Conservation (phyloP, 768 basidiomycete genomes). For the Candolleomyces eurysporus region DNA sequence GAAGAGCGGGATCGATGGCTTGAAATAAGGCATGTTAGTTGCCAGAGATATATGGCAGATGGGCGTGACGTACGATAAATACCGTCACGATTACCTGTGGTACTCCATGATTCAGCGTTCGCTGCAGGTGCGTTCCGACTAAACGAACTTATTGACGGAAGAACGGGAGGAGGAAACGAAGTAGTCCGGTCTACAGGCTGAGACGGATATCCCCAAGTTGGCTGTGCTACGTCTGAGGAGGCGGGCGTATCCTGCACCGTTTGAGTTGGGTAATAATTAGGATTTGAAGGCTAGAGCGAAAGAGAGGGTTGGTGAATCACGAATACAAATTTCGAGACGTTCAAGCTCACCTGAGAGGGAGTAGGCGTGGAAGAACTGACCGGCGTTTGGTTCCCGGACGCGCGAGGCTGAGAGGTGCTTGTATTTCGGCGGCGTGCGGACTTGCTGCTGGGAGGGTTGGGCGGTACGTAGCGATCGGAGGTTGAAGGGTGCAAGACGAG, state of each 20-base stretch:
- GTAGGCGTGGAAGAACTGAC: slow-evolving; percentile 46
- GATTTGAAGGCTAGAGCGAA: neutral
- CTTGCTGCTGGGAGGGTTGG: slow-evolving; percentile 36
- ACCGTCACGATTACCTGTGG: slow-evolving; percentile 8
- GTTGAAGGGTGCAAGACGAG: slow-evolving; percentile 86
- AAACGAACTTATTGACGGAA: slow-evolving; percentile 55
- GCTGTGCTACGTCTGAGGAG: slow-evolving; percentile 40
- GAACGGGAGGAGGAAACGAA: slow-evolving; percentile 46
- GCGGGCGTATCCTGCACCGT: slow-evolving; percentile 16
- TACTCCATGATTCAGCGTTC: slow-evolving; percentile 27
- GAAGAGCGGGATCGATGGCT: slow-evolving; percentile 40
- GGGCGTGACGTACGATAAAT: slow-evolving; percentile 3
- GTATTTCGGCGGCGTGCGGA: slow-evolving; percentile 39
- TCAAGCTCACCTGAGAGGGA: slow-evolving; percentile 44
- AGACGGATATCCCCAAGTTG: slow-evolving; percentile 57
- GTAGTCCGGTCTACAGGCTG: slow-evolving; percentile 44
- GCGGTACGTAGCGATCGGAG: slow-evolving; percentile 68
- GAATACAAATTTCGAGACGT: neutral
- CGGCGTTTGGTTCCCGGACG: slow-evolving; percentile 45
- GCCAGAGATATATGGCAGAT: neutral
- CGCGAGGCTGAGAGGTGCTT: slow-evolving; percentile 34
- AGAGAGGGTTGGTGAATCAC: neutral
- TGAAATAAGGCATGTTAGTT: slow-evolving; percentile 21
- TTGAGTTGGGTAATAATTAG: neutral
- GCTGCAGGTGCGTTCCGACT: slow-evolving; percentile 33